A percentile compares a stretch with the other conserved stretches of the same genome.
Evolutionary conservation across 2,329 filamentous ascomycete genomes (phyloP).

Genomic region (Exophiala spinifera): DNA sequence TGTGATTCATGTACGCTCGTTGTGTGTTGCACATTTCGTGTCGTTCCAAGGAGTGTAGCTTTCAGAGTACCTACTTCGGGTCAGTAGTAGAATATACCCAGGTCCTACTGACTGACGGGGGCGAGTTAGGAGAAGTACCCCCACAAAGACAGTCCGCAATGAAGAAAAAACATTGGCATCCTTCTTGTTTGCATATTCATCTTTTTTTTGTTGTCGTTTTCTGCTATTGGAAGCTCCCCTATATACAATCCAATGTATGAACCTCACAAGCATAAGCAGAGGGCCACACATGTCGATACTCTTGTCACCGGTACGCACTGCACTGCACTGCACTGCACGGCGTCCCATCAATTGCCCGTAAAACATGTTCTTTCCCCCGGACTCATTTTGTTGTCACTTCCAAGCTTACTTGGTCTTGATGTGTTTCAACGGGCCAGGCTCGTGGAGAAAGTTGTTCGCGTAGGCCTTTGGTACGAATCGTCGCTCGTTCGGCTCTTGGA

Average conservation of each 20-base stretch:
- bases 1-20: too few species aligned
- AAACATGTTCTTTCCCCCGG: too few species aligned
- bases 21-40: too few species aligned
- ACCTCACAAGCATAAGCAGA: not conserved
- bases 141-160: not conserved
- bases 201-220: too few species aligned
- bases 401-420: constrained; percentile 69
- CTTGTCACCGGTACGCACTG: not conserved
- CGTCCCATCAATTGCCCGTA: too few species aligned
- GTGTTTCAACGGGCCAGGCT: constrained; percentile 67
- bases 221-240: not conserved
- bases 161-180: not conserved
- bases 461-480: constrained; percentile 89
- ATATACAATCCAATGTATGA: not conserved
- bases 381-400: not conserved
- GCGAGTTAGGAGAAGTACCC: too few species aligned
- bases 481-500: constrained; percentile 91
- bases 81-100: too few species aligned
- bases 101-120: too few species aligned
- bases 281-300: not conserved
- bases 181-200: not conserved
- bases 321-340: too few species aligned
- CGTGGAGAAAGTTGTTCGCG: constrained; percentile 92
- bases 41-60: too few species aligned
- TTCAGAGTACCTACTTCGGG: too few species aligned